Percentiles rank a stretch among this genome's conserved stretches.
Conservation (phyloP, 2,329 filamentous ascomycete genomes). For the Colletotrichum endophyticum region DNA sequence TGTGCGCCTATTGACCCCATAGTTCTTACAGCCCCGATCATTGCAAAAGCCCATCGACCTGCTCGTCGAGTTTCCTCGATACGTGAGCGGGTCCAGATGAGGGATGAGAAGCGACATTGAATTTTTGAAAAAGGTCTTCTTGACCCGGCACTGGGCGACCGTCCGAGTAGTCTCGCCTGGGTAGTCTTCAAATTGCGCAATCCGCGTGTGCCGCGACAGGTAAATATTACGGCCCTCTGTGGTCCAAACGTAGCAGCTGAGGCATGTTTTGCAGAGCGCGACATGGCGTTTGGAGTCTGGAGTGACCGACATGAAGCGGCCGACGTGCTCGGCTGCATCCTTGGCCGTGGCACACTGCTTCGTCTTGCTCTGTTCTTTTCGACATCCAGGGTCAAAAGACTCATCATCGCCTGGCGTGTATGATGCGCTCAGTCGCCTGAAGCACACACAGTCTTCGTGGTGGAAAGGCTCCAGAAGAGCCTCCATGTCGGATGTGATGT, state of each 20-base stretch:
- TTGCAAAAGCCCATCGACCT: background rate
- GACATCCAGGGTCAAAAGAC: background rate
- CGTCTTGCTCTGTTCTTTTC: background rate
- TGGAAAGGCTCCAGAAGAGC: background rate
- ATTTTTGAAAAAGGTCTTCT: background rate
- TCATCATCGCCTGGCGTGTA: background rate
- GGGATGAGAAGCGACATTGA: background rate
- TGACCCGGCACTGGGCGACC: background rate
- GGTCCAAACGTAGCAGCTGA: background rate
- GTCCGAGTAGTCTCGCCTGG: background rate
- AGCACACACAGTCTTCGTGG: background rate
- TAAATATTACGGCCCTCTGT: background rate
- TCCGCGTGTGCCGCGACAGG: background rate
- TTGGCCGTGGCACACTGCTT: background rate
- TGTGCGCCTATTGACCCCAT: background rate
- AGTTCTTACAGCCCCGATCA: background rate
- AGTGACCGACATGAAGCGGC: background rate
- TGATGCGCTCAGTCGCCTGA: background rate
- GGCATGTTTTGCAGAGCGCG: background rate
- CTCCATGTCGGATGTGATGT: background rate
- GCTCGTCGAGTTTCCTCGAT: background rate
- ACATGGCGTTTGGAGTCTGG: background rate
- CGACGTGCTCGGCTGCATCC: background rate
- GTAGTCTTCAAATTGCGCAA: background rate
- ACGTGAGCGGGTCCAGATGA: background rate